A percentile compares a stretch with the other conserved stretches of the same genome.
These are phyloP conservation scores for Candida sanyaensis DNA, from an alignment of 1,139 yeast genomes.

Conservation along the genomic window DNA sequence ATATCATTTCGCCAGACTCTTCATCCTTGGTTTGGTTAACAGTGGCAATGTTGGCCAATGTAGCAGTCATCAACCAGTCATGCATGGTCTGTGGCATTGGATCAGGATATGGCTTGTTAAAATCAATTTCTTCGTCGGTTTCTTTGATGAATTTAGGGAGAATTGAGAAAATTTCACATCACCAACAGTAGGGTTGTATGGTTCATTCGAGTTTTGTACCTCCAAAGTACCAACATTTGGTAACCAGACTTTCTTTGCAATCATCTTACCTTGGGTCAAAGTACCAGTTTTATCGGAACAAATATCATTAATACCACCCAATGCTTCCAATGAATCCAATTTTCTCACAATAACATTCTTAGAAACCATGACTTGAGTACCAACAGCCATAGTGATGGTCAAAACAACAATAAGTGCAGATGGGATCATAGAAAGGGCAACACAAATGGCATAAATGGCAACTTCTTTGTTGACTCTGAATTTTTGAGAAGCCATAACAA, in stretches of 20 bases:
- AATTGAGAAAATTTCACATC: constrained; percentile 41
- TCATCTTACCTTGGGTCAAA: constrained; percentile 79
- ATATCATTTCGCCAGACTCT: constrained; percentile 36
- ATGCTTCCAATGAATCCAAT: constrained; percentile 75
- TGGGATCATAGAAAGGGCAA: constrained; percentile 82
- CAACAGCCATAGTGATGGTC: constrained; percentile 88
- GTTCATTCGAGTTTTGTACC: constrained; percentile 63
- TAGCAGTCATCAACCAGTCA: constrained; percentile 59
- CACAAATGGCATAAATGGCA: constrained; percentile 84
- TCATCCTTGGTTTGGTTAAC: constrained; percentile 36
- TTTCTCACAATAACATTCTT: constrained; percentile 76
- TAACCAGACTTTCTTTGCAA: constrained; percentile 71
- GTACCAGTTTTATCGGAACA: constrained; percentile 61
- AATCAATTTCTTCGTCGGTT: constrained; percentile 39
- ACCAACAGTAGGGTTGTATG: constrained; percentile 75
- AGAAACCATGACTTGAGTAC: constrained; percentile 75
- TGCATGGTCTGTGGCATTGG: constrained; percentile 27
- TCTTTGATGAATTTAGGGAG: constrained; percentile 44
- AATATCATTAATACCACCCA: constrained; percentile 79
- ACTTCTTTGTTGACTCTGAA: constrained; percentile 68
- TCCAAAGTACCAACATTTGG: constrained; percentile 70
- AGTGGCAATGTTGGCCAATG: constrained; percentile 73
- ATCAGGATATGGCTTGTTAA: constrained; percentile 22
- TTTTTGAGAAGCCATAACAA: constrained; percentile 78
- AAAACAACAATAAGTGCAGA: constrained; percentile 79